These are phyloP conservation scores for Scedosporium aurantiacum DNA, from an alignment of 2,329 filamentous ascomycete genomes.

Conservation along the genomic window DNA sequence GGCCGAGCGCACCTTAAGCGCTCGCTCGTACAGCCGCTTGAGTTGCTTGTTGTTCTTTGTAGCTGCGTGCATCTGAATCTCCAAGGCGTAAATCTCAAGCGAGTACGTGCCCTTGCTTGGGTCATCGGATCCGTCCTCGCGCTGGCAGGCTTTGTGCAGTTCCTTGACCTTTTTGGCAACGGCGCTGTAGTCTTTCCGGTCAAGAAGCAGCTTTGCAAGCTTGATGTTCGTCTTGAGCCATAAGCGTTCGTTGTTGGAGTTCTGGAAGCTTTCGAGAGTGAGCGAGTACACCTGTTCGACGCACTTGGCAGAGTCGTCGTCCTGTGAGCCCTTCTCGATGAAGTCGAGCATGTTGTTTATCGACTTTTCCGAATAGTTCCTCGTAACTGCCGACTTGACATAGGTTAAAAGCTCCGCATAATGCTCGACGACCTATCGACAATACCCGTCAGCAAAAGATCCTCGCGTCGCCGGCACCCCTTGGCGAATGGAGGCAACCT, in stretches of 20 bases:
- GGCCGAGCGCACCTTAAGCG: conserved; percentile 85
- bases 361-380: conserved; percentile 98
- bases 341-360: conserved; percentile 99
- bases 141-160: conserved; percentile 80
- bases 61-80: conserved; percentile 98
- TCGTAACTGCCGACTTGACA: conserved; percentile 89
- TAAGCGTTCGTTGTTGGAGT: conserved; percentile 90
- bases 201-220: conserved; percentile 79
- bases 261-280: conserved; percentile 90
- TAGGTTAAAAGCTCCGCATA: conserved; percentile 94
- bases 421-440: conserved; percentile 67
- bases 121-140: conserved; percentile 77
- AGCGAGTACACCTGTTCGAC: conserved; percentile 95
- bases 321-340: conserved; percentile 79
- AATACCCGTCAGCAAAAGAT: background rate
- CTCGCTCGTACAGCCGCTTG: conserved; percentile 83
- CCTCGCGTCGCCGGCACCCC: too few species aligned
- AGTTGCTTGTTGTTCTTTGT: conserved; percentile 96
- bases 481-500: too few species aligned
- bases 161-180: conserved; percentile 77
- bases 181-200: conserved; percentile 75
- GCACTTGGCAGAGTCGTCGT: conserved; percentile 56
- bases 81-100: conserved; percentile 88
- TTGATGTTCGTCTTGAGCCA: conserved; percentile 99
- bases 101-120: conserved; percentile 94